These are phyloP conservation scores for Harringtonia lauricola DNA, from an alignment of 2,329 filamentous ascomycete genomes.

Conservation along the genomic window DNA sequence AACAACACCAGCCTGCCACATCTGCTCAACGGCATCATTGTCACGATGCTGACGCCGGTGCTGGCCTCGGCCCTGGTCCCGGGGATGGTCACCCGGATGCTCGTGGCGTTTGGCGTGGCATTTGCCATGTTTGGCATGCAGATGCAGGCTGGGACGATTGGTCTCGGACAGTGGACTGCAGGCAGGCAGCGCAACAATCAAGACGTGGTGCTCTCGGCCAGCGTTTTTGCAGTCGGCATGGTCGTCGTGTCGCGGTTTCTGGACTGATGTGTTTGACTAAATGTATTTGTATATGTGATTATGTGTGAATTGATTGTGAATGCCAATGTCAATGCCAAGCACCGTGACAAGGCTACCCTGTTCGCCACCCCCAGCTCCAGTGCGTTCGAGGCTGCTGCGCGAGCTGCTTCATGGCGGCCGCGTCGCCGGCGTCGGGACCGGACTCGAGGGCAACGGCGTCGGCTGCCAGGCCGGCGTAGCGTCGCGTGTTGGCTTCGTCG, in stretches of 20 bases:
- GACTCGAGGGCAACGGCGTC: constrained; percentile 21
- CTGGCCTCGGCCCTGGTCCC: constrained; percentile 47
- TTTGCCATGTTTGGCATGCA: constrained; percentile 23
- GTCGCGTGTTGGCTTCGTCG: constrained; percentile 18
- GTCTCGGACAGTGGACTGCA: background rate
- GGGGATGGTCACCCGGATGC: constrained; percentile 44
- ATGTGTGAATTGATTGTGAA: too few relatives aligned
- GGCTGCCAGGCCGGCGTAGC: constrained; percentile 21
- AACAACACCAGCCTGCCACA: constrained; percentile 9
- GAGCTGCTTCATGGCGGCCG: constrained; percentile 20
- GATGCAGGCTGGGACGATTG: constrained; percentile 4
- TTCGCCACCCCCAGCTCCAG: constrained; percentile 19
- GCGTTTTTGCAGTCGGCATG: constrained; percentile 9
- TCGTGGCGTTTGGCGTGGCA: constrained; percentile 42
- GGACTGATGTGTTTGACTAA: too few relatives aligned
- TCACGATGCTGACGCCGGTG: constrained; percentile 44
- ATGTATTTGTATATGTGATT: background rate
- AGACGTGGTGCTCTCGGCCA: constrained; percentile 9
- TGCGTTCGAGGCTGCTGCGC: constrained; percentile 19
- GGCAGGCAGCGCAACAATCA: too few relatives aligned
- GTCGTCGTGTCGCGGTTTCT: background rate
- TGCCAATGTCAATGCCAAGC: too few relatives aligned
- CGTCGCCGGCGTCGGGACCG: constrained; percentile 18
- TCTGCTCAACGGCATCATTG: constrained; percentile 33
- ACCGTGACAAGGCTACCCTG: too few relatives aligned